Evolutionary conservation across 805 yeast species (phyloP).

Genomic region (Candida nitratophila): DNA sequence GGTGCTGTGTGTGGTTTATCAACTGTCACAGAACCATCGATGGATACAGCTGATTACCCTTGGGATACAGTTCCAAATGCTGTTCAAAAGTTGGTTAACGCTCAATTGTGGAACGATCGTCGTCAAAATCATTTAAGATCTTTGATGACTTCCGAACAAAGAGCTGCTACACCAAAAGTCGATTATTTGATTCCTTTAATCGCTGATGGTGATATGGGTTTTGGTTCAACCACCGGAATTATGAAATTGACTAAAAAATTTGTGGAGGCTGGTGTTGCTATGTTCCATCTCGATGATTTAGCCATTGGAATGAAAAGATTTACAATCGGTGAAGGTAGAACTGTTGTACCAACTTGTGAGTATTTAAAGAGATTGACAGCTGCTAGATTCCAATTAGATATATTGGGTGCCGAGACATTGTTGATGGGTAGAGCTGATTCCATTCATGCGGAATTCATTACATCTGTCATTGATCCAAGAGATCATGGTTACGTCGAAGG

Average conservation of each 20-base stretch:
- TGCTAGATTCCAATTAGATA: constrained; percentile 56
- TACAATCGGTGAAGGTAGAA: constrained; percentile 58
- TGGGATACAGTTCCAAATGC: constrained; percentile 64
- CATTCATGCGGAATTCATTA: constrained; percentile 43
- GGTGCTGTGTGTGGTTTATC: constrained; percentile 59
- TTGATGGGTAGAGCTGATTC: constrained; percentile 59
- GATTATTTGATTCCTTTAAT: constrained; percentile 56
- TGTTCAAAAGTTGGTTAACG: constrained; percentile 52
- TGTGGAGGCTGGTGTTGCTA: constrained; percentile 61
- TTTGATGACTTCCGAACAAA: constrained; percentile 10
- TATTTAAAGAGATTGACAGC: constrained; percentile 51
- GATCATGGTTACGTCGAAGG: constrained; percentile 56
- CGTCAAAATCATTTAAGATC: constrained; percentile 18
- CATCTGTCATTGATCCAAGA: constrained; percentile 46
- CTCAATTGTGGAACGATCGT: constrained; percentile 52
- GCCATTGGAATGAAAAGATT: constrained; percentile 61
- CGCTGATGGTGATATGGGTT: constrained; percentile 65
- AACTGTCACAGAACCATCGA: constrained; percentile 56
- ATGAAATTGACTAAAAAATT: constrained; percentile 59
- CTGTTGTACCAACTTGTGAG: constrained; percentile 52
- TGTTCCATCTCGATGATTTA: constrained; percentile 57
- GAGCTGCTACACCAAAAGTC: constrained; percentile 20
- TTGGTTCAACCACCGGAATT: constrained; percentile 54
- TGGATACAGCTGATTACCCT: constrained; percentile 65
- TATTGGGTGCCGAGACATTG: constrained; percentile 52